Conservation (phyloP, 2,329 filamentous ascomycete genomes). For the Mycosphaerella sp. region DNA sequence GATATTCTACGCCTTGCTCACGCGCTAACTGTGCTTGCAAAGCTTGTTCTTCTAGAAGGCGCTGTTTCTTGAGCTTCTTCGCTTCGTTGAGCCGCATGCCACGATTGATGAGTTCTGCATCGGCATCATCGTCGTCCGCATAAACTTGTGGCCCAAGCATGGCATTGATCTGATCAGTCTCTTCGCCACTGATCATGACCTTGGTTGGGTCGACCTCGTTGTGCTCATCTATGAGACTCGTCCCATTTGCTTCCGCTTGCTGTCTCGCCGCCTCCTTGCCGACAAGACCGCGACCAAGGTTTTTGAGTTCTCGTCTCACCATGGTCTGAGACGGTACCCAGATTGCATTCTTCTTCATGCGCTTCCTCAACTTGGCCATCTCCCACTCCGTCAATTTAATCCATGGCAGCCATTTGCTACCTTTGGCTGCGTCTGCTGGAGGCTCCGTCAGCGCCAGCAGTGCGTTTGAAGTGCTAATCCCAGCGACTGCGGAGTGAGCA, state of each 20-base stretch:
- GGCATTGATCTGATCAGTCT: constrained; percentile 29
- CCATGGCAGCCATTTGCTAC: constrained; percentile 58
- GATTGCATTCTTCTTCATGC: constrained; percentile 87
- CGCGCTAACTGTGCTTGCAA: constrained; percentile 31
- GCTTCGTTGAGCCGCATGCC: constrained; percentile 74
- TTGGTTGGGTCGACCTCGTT: constrained; percentile 33
- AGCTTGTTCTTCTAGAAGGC: constrained; percentile 44
- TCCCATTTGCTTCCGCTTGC: constrained; percentile 59
- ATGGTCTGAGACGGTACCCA: constrained; percentile 82
- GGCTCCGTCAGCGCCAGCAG: constrained; percentile 54
- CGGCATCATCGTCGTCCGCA: constrained; percentile 43
- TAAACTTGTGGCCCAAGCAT: constrained; percentile 29
- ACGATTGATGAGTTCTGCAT: constrained; percentile 60
- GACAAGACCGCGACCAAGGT: constrained; percentile 52
- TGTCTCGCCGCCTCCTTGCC: constrained; percentile 41
- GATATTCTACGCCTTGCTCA: constrained; percentile 28
- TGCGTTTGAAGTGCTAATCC: constrained; percentile 57
- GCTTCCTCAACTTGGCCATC: constrained; percentile 66
- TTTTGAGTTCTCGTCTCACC: constrained; percentile 71
- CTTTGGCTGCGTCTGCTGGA: constrained; percentile 52
- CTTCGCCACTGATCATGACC: constrained; percentile 30
- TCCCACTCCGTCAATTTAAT: constrained; percentile 60
- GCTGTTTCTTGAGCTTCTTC: constrained; percentile 65
- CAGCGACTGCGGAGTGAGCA: constrained; percentile 48
- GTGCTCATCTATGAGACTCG: constrained; percentile 56